These are phyloP conservation scores for Eucalyptus decipiens DNA, from an alignment of 345 rosid species.

Conservation along the genomic window DNA sequence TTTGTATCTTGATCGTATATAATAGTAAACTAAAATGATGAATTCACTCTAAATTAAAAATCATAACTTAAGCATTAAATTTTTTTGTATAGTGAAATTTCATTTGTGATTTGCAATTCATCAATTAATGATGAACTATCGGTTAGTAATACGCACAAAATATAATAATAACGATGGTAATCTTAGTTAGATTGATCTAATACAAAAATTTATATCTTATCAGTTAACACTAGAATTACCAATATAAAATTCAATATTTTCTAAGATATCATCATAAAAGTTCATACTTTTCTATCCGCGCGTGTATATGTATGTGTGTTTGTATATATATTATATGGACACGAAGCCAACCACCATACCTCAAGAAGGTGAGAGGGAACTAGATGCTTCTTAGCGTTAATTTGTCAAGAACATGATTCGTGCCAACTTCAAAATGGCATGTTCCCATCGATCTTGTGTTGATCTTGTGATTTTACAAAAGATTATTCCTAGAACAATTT, in stretches of 20 bases:
- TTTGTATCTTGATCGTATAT: neutral
- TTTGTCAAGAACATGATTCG: neutral
- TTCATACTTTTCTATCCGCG: neutral
- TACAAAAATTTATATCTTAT: neutral
- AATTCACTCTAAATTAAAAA: neutral
- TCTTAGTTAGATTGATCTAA: neutral
- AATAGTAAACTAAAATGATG: neutral
- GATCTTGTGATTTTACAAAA: neutral
- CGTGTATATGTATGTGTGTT: neutral
- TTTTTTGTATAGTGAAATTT: neutral
- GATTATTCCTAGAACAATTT: neutral
- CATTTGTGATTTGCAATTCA: neutral
- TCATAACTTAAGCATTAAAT: neutral
- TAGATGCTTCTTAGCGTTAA: neutral
- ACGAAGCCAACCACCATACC: neutral
- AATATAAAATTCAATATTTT: neutral
- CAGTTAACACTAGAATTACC: neutral
- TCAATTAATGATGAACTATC: neutral
- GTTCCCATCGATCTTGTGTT: neutral
- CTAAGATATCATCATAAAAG: neutral
- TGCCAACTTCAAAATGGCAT: neutral
- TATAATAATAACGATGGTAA: neutral
- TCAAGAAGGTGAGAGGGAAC: neutral
- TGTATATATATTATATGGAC: neutral
- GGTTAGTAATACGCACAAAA: rapidly evolving